Conservation (phyloP, 768 basidiomycete genomes). For the Russula sp. region DNA sequence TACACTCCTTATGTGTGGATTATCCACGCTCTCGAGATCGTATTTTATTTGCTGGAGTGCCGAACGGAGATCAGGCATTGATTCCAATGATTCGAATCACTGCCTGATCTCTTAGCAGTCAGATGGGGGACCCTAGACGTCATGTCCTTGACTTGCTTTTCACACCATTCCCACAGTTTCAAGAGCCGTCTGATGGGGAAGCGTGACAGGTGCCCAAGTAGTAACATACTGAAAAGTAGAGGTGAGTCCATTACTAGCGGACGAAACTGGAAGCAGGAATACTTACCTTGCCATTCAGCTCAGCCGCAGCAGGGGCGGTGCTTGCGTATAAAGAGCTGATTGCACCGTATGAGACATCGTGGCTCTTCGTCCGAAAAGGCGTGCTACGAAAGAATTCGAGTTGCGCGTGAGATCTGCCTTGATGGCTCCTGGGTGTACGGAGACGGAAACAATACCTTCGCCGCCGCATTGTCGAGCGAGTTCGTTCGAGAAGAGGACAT, state of each 20-base stretch:
- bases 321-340: slow-evolving; percentile 3
- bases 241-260: background rate
- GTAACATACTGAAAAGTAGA: no score
- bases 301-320: slow-evolving; percentile 3
- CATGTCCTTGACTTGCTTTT: slow-evolving; percentile 10
- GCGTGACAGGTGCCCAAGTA: background rate
- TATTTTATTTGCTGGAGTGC: no score
- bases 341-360: background rate
- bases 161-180: slow-evolving; percentile 7
- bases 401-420: background rate
- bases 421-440: slow-evolving; percentile 4
- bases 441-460: slow-evolving; percentile 7
- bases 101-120: no score
- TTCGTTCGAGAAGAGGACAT: no score
- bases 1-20: no score
- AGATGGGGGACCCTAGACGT: slow-evolving; percentile 1
- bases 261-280: background rate
- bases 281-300: slow-evolving; percentile 14
- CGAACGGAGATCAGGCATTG: no score
- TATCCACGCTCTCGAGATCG: no score
- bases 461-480: slow-evolving; percentile 3
- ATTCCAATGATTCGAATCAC: no score
- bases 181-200: slow-evolving; percentile 3
- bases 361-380: background rate
- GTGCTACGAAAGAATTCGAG: no score